These are phyloP conservation scores for Kodamaea kaohsiungensis DNA, from an alignment of 805 yeast species.

Conservation along the genomic window DNA sequence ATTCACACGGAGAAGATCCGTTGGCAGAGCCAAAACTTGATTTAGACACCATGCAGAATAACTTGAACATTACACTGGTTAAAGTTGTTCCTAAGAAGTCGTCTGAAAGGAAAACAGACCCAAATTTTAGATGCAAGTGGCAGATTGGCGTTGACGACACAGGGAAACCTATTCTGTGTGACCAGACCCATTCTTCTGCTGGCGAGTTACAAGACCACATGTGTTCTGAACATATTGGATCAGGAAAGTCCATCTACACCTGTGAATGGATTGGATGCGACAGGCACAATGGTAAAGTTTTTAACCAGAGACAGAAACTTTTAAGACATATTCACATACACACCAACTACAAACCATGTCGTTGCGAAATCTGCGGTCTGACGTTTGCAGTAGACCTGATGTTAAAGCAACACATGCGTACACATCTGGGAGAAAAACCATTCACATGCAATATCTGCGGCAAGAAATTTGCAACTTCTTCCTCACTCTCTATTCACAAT, in stretches of 20 bases:
- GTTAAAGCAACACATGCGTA: constrained; percentile 77
- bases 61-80: constrained; percentile 34
- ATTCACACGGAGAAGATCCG: constrained; percentile 6
- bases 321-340: constrained; percentile 87
- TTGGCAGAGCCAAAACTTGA: background rate
- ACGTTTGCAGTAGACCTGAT: constrained; percentile 75
- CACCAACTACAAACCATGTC: constrained; percentile 78
- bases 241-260: constrained; percentile 65
- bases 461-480: constrained; percentile 77
- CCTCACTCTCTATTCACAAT: constrained; percentile 79
- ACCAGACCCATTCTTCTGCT: constrained; percentile 47
- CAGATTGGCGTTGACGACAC: constrained; percentile 29
- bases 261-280: constrained; percentile 84
- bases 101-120: constrained; percentile 18
- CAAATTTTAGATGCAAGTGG: constrained; percentile 48
- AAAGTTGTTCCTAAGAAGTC: constrained; percentile 28
- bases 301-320: constrained; percentile 82
- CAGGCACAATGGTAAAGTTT: constrained; percentile 56
- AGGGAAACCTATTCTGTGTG: constrained; percentile 49
- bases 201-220: constrained; percentile 74
- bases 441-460: constrained; percentile 71
- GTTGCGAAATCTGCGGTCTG: constrained; percentile 68
- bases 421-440: constrained; percentile 91
- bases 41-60: constrained; percentile 2
- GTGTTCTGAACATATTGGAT: constrained; percentile 64